These are phyloP conservation scores for Malus sylvestris DNA, from an alignment of 306 rosid species.

Conservation along the genomic window DNA sequence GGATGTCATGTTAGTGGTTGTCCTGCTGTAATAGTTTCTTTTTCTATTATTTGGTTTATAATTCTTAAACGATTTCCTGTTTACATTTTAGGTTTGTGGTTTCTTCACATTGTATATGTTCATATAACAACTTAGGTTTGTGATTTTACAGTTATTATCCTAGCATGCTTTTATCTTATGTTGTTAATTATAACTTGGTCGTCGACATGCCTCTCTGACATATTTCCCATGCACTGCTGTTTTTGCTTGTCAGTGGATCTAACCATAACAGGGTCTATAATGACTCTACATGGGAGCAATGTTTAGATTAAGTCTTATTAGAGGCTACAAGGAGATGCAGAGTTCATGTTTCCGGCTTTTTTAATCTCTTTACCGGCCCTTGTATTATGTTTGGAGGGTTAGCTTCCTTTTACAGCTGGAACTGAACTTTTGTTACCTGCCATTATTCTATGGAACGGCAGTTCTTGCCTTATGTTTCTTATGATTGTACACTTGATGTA, in stretches of 20 bases:
- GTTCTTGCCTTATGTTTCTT: conserved; percentile 4
- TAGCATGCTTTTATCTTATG: neutral
- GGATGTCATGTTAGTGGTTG: too few relatives aligned
- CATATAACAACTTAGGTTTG: neutral
- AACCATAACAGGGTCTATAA: neutral
- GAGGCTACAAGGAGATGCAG: neutral
- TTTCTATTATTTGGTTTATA: too few relatives aligned
- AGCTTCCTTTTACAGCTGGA: neutral
- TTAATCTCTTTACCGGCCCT: neutral
- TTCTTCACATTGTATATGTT: too few relatives aligned
- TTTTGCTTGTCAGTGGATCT: conserved; percentile 1
- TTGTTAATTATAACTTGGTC: neutral
- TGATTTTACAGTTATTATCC: neutral
- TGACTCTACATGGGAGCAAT: neutral
- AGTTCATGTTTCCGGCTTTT: conserved; percentile 3
- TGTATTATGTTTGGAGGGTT: conserved; percentile 5
- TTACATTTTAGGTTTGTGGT: too few relatives aligned
- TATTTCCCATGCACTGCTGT: neutral
- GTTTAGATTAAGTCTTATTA: conserved; percentile 8
- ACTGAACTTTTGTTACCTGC: neutral
- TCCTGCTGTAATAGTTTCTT: too few relatives aligned
- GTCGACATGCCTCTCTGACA: neutral
- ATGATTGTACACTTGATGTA: conserved; percentile 5
- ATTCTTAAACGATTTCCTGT: too few relatives aligned
- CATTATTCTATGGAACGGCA: conserved; percentile 6